These are phyloP conservation scores for Mortierella sp. DNA, from an alignment of 371 early-diverging fungal genomes.

Conservation along the genomic window DNA sequence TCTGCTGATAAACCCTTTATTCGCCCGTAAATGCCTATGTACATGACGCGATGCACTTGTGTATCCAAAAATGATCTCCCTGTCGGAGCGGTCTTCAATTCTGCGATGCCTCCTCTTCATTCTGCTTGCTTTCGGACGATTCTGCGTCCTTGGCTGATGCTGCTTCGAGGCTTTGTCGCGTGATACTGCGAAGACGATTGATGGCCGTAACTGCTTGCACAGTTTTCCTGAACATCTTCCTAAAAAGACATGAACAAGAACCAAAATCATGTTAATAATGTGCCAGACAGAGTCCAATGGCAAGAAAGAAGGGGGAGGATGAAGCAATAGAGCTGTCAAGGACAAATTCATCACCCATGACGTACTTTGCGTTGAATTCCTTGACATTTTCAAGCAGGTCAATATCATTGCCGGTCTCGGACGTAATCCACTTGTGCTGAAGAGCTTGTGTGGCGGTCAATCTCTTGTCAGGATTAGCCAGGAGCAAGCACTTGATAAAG, in stretches of 20 bases:
- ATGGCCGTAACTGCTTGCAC: conserved; percentile 35
- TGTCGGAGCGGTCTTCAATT: no score
- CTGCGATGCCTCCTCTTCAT: no score
- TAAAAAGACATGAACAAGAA: not conserved
- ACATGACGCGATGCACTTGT: no score
- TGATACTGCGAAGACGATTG: conserved; percentile 39
- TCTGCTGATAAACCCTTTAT: no score
- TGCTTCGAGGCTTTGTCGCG: conserved; percentile 6
- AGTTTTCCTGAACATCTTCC: conserved; percentile 50
- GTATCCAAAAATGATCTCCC: no score
- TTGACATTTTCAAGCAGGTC: conserved; percentile 79
- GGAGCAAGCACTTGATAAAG: conserved; percentile 84
- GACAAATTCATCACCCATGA: not conserved
- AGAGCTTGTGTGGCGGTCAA: conserved; percentile 86
- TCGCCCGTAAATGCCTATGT: no score
- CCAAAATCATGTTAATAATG: no score
- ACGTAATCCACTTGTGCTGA: conserved; percentile 85
- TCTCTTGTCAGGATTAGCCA: conserved; percentile 78
- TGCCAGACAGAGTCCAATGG: not conserved
- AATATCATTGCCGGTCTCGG: conserved; percentile 61
- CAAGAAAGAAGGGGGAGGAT: no score
- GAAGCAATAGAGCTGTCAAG: not conserved
- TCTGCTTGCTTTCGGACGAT: no score
- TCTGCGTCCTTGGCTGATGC: conserved; percentile 4
- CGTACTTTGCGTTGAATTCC: conserved; percentile 68